Conservation (phyloP, 176 grass and related monocot species). For the Paspalum vaginatum region DNA sequence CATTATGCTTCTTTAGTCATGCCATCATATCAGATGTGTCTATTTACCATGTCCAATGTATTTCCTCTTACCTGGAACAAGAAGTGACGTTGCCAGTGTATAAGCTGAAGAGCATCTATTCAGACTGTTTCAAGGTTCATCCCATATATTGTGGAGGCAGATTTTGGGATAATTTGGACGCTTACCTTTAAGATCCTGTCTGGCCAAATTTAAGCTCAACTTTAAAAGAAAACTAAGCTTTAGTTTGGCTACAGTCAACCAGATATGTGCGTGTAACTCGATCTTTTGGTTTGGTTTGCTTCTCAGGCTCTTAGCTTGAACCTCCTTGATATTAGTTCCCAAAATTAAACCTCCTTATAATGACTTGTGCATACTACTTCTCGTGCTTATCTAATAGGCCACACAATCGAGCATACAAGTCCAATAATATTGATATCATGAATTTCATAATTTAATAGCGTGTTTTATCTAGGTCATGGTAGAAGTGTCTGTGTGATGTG, state of each 20-base stretch:
- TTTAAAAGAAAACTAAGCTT: constrained; percentile 8
- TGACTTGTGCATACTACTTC: neutral
- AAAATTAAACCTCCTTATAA: constrained; percentile 5
- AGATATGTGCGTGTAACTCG: neutral
- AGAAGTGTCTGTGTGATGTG: constrained; percentile 97
- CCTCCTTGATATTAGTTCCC: neutral
- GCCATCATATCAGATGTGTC: neutral
- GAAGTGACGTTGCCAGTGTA: neutral
- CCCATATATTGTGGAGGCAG: neutral
- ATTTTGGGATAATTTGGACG: neutral
- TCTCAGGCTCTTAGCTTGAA: constrained; percentile 8
- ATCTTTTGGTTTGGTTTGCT: neutral
- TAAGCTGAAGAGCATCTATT: constrained; percentile 1
- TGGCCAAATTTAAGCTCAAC: constrained; percentile 13
- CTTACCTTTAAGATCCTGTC: constrained; percentile 1
- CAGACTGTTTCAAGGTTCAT: neutral
- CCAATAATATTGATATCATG: neutral
- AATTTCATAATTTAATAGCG: constrained; percentile 23
- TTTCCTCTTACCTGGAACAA: neutral
- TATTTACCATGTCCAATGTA: constrained; percentile 14
- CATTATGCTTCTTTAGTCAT: neutral
- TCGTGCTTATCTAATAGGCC: neutral
- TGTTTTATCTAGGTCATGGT: constrained; percentile 68
- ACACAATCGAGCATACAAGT: neutral
- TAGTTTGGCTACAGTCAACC: neutral